Evolutionary conservation across 139 green algal genomes (phyloP), one percentile per base, ranked within the genome.

Genomic region (Picochlorum sp.): DNA sequence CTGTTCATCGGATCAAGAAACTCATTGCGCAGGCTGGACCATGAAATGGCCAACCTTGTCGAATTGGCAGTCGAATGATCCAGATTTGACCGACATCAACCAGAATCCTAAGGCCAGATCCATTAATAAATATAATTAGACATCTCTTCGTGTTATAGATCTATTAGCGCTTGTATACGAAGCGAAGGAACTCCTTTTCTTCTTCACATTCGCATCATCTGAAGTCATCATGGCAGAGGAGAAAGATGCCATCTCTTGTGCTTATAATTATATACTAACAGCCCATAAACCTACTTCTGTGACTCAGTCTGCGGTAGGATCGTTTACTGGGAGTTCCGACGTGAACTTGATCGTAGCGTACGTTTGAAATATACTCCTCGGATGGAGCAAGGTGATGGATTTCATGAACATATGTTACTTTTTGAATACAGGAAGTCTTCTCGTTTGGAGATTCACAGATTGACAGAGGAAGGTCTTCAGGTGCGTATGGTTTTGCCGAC

Each of bases 341-440:
- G 37, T 90, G 16, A 96, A 98, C 72, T 69, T 98, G 9, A 90
- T 98, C 69, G 76, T 97, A 4, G 81, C 84, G 91, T 92, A 54
- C 74, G 77, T 65, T 26, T 62, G n/a, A 21, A 21, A 61, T 61
- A 14, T 21, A 7, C 5, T 4, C n/a, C 15, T 38, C 18, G 28
- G 2, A 5, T 38, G 24, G 61, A 57, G 15, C 49, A 11, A 18
- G 1, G 38, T 14, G 30, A 24, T 57, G 16, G 49, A 38, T 57
- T 16, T 15, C 16, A 23, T 0, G 34, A n/a, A 9, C 16, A 50
- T 10, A 34, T 59, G 13, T 20, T 47, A 20, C 1, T 21, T 47
- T 13, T 49, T 32, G 4, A 11, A 13, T 67, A 45, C 76, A 90
- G 83, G 21, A 96, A 94, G 68, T 81, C 69, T 69, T 96, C 87